Evolutionary conservation across 176 grass and related monocot species (phyloP), one percentile per base, ranked within the genome.

Genomic region (Melocanna baccifera): DNA sequence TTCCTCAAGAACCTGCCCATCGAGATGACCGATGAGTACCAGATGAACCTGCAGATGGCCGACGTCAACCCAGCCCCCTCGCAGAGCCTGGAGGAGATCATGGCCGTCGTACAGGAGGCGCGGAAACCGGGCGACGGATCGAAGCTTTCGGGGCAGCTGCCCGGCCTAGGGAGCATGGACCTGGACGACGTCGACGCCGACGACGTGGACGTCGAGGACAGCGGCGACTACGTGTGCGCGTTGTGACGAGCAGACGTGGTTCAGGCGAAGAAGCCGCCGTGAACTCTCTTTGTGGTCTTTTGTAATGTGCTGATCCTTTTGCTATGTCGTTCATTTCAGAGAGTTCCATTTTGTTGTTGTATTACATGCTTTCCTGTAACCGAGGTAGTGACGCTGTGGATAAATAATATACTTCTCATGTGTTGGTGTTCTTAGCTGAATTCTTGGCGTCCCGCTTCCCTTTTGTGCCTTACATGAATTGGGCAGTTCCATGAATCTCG

Each of bases 1-100:
- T 99, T 99, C 81, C 80, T 94, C 62, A 94, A 94, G 88, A 99
- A 99, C 74, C 87, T 99, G 61, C 97, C 97, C 0, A 83, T 99
- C 36, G 97, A 99, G 89, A 92, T 99, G 83, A 92, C 90, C 0
- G 97, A 99, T 6, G 97, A 92, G 65, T 96, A 94, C 76, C 97
- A 96, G 82, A 82, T 7, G 64, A 65, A 37, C 26, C 30, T 89
- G 50, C 85, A 89, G 36, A 81, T 72, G 56, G 12, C 28, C 8
- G 84, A 90, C 68, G 36, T 51, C 67, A 90, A 86, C 19, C 9
- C 32, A 34, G 32, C 12, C 0, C 77, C 58, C 6, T 76, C 81
- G 13, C 93, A 99, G 70, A 86, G 84, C 82, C 63, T 99, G 16
- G 93, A 94, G 26, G 93, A 99, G 67, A 80, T 92, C 64, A 88